Evolutionary conservation across 2,329 filamentous ascomycete species (phyloP), one percentile per base, ranked within the genome.

Genomic region (Aspergillus flavus): DNA sequence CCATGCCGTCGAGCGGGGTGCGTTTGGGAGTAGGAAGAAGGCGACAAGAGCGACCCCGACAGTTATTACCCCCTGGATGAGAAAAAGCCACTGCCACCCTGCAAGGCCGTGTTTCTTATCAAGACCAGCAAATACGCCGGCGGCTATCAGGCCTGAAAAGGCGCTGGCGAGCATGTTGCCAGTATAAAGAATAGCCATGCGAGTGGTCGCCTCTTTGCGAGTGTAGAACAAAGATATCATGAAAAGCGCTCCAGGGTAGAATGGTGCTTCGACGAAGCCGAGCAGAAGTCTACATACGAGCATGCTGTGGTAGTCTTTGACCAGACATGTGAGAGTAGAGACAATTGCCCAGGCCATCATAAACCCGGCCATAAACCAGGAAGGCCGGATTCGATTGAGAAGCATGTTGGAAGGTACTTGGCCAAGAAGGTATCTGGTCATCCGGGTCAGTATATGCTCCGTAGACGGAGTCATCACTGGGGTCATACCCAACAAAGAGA

Each of bases 191-290:
- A 79, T 78, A 1, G 79, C 79, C 57, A 59, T 78, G 76, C 16
- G 83, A 82, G 64, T 69, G 75, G 65, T 62, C 19, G 59, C 62
- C 53, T 87, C 85, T 57, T 84, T 82, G 55, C 87, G 82, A 1
- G 87, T 90, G 74, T 91, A 91, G 84, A 87, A 91, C 68, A 89
- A 87, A 0, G 86, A 87, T 23, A 90, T 80, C 53, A 89, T 86
- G 50, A 89, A 80, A 12, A 90, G 80, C 0, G 86, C 86, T 48
- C 88, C 88, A 0, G 88, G 88, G 30, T 89, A 79, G 73, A 89
- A 89, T 0, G 75, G 74, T 10, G 71, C 71, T 55, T 77, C 72
- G 6, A 72, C 66, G 26, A 76, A 62, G 34, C 73, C 73, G 4
- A 81, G 70, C 23, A 80, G 64, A 50, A 81, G 74, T 2, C 81